These are phyloP conservation scores for Cercospora sp. DNA, from an alignment of 2,329 filamentous ascomycete genomes.

Conservation along the genomic window DNA sequence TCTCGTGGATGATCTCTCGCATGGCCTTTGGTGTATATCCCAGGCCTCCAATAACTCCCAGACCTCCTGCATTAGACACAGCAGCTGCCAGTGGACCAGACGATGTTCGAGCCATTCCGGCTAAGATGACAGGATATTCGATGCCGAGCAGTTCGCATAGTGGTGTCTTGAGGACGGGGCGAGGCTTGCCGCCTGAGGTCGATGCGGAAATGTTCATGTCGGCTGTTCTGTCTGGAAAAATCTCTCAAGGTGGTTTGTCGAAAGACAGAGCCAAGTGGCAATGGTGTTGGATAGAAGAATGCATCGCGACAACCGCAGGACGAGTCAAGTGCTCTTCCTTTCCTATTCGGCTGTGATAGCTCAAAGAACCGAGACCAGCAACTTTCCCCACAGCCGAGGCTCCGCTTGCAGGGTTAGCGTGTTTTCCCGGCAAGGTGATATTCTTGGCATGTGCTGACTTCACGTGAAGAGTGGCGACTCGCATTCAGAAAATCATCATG, in stretches of 20 bases:
- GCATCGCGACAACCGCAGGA: conserved; percentile 3
- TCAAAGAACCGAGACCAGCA: background rate
- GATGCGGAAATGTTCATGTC: conserved; percentile 14
- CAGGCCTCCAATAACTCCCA: conserved; percentile 63
- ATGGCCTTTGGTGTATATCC: conserved; percentile 74
- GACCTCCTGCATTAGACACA: conserved; percentile 83
- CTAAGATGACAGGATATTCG: conserved; percentile 84
- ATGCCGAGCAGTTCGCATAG: conserved; percentile 78
- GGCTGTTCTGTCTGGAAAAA: background rate
- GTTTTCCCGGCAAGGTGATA: background rate
- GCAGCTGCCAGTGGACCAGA: conserved; percentile 77
- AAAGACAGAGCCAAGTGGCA: background rate
- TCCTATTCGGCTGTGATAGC: conserved; percentile 4
- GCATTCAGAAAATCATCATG: background rate
- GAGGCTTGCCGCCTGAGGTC: conserved; percentile 24
- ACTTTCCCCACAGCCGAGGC: background rate
- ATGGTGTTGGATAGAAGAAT: background rate
- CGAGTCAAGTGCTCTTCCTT: conserved; percentile 7
- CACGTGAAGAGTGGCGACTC: background rate
- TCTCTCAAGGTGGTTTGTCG: background rate
- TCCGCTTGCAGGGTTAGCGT: background rate
- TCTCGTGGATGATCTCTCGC: conserved; percentile 77
- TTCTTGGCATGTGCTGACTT: background rate
- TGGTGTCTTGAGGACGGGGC: conserved; percentile 66
- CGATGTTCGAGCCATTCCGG: conserved; percentile 88